Base-by-base conservation (phyloP, 2,329 filamentous ascomycete species). In the Camillea tinctor region DNA sequence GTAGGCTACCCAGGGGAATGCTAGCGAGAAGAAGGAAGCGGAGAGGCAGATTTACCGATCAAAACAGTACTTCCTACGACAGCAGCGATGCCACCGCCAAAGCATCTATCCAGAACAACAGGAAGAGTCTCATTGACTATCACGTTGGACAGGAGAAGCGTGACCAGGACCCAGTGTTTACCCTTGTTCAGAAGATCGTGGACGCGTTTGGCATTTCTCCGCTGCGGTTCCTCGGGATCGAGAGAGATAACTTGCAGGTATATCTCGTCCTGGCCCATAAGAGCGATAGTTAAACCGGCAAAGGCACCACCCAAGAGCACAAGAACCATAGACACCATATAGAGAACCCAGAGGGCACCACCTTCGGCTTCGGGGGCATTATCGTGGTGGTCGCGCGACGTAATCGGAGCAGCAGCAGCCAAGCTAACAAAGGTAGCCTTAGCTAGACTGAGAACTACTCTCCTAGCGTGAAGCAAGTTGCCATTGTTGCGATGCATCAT, bases 131-230 rank as follows among this genome's bases (percentile, higher is more conserved):
- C 95, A 75, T 99, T 98, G 66, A 96, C 96, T 70, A 99, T 96
- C 72, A 99, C 95, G 75, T 99, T 99, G 75, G 93, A 93, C 58
- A 99, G 81, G 7, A 99, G 84, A 23, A 99, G 80, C 2, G 95
- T 98, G 57, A 99, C 95, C 59, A 99, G 81, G 20, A 99, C 94
- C 95, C 95, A 99, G 76, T 99, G 95, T 75, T 99, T 99, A 69
- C 95, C 95, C 69, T 86, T 90, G 65, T 92, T 87, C 58, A 99
- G 79, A 24, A 99, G 80, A 50, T 87, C 83, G 68, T 95, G 83
- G 11, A 99, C 95, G 65, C 87, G 89, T 59, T 84, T 85, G 0
- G 95, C 95, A 72, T 97, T 92, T 72, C 88, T 92, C 71, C 88
- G 89, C 77, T 98, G 94, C n/a, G 88, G 82, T 58, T 90, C 92